Conservation (phyloP, 495 filamentous ascomycete species). For the Alectoria sarmentosa region DNA sequence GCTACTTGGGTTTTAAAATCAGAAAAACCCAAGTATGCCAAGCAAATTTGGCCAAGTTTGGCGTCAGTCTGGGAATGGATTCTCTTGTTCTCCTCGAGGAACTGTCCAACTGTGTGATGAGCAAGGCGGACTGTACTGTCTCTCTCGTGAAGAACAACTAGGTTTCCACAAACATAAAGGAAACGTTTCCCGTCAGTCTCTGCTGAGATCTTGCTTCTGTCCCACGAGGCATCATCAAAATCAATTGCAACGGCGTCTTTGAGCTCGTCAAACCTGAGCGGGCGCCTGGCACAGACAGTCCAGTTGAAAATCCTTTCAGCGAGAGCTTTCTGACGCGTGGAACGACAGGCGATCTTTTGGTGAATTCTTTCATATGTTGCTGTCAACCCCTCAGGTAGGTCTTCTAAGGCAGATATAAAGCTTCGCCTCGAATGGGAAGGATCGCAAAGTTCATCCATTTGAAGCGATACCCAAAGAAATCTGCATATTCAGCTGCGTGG, state of each 20-base stretch:
- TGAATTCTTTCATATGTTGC: not conserved
- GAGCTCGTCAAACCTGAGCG: not conserved
- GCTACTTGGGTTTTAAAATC: not conserved
- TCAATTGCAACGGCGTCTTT: not conserved
- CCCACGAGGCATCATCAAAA: not conserved
- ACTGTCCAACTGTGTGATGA: not conserved
- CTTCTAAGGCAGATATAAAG: not conserved
- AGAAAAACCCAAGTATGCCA: not conserved
- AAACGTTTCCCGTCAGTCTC: not conserved
- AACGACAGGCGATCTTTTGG: not conserved
- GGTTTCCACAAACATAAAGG: not conserved
- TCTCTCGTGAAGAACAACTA: not conserved
- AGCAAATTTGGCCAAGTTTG: not conserved
- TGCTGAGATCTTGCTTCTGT: not conserved
- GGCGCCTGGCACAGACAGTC: not conserved
- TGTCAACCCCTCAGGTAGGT: not conserved
- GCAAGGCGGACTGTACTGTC: not conserved
- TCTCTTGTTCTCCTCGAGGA: not conserved
- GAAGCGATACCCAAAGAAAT: not conserved
- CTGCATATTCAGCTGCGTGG: not conserved
- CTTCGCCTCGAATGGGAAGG: not conserved
- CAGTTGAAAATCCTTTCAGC: not conserved
- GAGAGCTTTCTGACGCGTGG: not conserved
- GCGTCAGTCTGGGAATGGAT: not conserved
- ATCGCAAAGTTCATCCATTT: not conserved